A percentile compares a stretch with the other conserved stretches of the same genome.
Evolutionary conservation across 2,329 filamentous ascomycete species (phyloP).

Genomic region (Trichophyton verrucosum): DNA sequence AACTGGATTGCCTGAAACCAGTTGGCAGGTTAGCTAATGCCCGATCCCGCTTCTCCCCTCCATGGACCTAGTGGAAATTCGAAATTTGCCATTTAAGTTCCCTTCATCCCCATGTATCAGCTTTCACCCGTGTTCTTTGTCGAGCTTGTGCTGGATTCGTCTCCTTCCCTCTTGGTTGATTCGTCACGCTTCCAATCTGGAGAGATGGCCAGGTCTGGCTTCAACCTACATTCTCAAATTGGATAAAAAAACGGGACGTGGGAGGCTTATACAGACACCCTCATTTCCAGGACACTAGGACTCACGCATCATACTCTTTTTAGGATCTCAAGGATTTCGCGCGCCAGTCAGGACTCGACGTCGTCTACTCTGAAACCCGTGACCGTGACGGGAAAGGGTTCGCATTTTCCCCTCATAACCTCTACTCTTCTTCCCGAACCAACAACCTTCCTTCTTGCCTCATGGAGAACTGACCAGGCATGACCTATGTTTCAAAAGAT

Average conservation of each 20-base stretch:
- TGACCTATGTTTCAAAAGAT: conserved; percentile 36
- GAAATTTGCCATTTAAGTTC: neutral
- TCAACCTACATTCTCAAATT: neutral
- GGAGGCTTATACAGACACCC: neutral
- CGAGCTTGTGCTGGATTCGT: neutral
- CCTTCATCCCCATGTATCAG: neutral
- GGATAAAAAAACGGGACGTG: neutral
- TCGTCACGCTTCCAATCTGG: neutral
- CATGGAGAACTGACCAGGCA: conserved; percentile 5
- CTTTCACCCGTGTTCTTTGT: neutral
- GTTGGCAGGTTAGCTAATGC: conserved; percentile 87
- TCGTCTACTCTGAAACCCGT: conserved; percentile 95
- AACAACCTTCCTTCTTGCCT: neutral
- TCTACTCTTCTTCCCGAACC: too few species aligned
- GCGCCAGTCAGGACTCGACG: conserved; percentile 88
- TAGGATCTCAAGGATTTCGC: conserved; percentile 99
- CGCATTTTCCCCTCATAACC: conserved; percentile 27
- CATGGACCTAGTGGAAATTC: conserved; percentile 19
- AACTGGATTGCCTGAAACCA: conserved; percentile 95
- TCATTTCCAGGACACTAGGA: conserved; percentile 33
- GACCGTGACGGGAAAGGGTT: conserved; percentile 88
- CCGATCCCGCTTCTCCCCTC: conserved; percentile 18
- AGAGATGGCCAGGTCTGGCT: neutral
- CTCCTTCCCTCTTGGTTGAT: neutral
- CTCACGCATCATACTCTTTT: conserved; percentile 61